Evolutionary conservation across 495 filamentous ascomycete species (phyloP).

Genomic region (Amphirosellinia nigrospora): DNA sequence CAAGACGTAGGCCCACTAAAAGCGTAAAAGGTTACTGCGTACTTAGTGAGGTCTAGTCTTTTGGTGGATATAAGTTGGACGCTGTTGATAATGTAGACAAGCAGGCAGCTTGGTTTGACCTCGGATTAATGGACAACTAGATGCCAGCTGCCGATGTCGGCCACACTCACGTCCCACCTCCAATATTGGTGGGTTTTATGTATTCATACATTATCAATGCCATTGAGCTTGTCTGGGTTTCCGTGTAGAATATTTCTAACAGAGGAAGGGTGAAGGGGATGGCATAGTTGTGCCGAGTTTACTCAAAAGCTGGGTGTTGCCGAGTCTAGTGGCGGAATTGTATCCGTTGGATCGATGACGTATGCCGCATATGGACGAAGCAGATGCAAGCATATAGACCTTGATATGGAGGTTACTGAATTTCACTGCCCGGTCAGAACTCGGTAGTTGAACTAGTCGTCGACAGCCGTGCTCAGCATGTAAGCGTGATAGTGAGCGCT

Average conservation of each 20-base stretch:
- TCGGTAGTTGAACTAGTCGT: constrained; percentile 9
- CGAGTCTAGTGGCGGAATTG: background rate
- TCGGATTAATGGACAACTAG: background rate
- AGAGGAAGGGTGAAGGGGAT: background rate
- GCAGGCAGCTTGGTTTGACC: background rate
- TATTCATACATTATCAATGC: background rate
- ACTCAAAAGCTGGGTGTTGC: background rate
- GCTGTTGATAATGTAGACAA: background rate
- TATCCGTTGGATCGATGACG: background rate
- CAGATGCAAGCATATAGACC: constrained; percentile 3
- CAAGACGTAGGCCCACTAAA: background rate
- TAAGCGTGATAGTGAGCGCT: background rate
- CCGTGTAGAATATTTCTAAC: background rate
- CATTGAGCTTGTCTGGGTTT: background rate
- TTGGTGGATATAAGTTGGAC: constrained; percentile 13
- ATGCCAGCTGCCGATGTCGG: constrained; percentile 13
- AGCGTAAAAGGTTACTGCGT: background rate
- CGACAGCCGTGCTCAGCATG: background rate
- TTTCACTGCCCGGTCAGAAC: background rate
- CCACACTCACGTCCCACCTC: background rate
- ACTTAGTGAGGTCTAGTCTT: constrained; percentile 20
- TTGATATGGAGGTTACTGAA: background rate
- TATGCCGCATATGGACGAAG: background rate
- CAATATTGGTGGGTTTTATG: background rate
- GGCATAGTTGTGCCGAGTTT: background rate